Base-by-base conservation (phyloP, 2,329 filamentous ascomycete genomes). In the Hymenoscyphus repandus region DNA sequence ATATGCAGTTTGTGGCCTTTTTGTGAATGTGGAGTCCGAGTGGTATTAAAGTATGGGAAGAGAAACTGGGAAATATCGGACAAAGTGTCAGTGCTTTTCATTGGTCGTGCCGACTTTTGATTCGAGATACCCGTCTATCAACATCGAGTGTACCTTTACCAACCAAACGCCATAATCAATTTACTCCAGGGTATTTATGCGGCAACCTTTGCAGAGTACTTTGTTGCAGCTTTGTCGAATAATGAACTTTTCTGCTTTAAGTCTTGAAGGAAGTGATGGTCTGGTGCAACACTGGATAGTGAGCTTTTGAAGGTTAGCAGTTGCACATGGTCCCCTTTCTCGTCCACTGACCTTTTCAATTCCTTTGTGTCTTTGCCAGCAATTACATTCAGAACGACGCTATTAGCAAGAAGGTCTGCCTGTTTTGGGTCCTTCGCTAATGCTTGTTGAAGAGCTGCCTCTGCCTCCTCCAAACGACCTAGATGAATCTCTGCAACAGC, bases 401-500 rank as follows among this genome's bases (percentile, higher is more conserved):
- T 72, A 66, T 96, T 96, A 54, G 90, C 90, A 64, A 96, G 82
- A 17, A 87, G 84, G 55, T 91, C 84, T 6, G 81, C 75, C 54
- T 88, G 82, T 50, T 79, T 74, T 1, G 85, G 80, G 54, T 92
- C 83, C 68, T 89, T 84, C 64, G 84, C 77, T 48, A 93, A 61
- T 0, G 90, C 91, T 69, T 92, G 82, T 58, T 92, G 82, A 57
- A 97, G 71, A 3, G 91, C 92, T 15, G 85, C 81, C 71, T 96
- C 88, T 0, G 92, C 90, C 74, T 97, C 93, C 55, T 93, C 90
- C 37, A 88, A 72, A 44, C 93, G 82, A 45, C 90, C 91, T 27
- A 97, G 82, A 66, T 97, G 93, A 47, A 97, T 74, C 70, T 99
- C 92, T 20, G 89, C 86, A 22, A 97, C 83, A 22, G 91, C 92